These are phyloP conservation scores for Malus hybrid DNA, from an alignment of 331 rosid species.

Conservation along the genomic window DNA sequence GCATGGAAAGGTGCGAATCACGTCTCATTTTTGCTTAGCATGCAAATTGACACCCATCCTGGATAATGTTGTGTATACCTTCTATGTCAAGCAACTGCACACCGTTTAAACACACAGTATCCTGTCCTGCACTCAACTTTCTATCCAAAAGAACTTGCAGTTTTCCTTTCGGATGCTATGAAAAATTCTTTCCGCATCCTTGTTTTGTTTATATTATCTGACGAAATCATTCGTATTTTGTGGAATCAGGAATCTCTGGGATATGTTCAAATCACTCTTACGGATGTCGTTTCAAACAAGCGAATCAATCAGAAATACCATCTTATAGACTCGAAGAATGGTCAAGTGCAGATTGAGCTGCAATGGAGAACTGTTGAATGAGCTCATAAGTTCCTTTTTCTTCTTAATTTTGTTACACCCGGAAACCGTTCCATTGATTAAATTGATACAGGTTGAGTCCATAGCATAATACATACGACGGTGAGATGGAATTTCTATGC, in stretches of 20 bases:
- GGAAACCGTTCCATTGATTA: neutral
- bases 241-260: conserved; percentile 66
- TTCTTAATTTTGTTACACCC: neutral
- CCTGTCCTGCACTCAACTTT: neutral
- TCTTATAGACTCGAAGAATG: conserved; percentile 91
- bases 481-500: neutral
- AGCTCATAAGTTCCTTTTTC: neutral
- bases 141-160: neutral
- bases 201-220: neutral
- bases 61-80: neutral
- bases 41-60: neutral
- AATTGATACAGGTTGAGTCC: neutral
- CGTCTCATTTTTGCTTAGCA: neutral
- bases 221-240: neutral
- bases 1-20: conserved; percentile 55
- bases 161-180: neutral
- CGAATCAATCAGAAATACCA: conserved; percentile 74
- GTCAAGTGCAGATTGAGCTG: conserved; percentile 73
- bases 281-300: conserved; percentile 65
- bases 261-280: conserved; percentile 54
- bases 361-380: conserved; percentile 65
- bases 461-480: neutral
- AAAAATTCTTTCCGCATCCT: neutral
- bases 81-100: neutral
- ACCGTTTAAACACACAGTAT: neutral